These are phyloP conservation scores for Fusarium sp. DNA, from an alignment of 2,329 filamentous ascomycete genomes.

Conservation along the genomic window DNA sequence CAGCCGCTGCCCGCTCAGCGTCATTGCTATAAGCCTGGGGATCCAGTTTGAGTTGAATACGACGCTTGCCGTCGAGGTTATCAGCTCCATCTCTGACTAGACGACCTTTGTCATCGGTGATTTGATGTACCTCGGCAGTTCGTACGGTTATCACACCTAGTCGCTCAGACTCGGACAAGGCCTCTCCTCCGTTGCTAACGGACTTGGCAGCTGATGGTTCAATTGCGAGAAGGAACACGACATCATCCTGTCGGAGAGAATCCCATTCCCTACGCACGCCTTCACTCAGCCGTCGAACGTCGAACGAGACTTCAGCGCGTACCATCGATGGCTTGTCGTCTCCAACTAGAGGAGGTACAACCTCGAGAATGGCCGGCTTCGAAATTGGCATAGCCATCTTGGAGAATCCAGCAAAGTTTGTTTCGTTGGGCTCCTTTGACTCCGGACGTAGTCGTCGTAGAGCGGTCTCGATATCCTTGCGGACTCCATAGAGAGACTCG, in stretches of 20 bases:
- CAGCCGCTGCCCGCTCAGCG: constrained; percentile 70
- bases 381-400: constrained; percentile 91
- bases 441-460: constrained; percentile 82
- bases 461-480: constrained; percentile 87
- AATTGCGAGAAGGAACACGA: constrained; percentile 86
- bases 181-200: constrained; percentile 62
- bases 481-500: constrained; percentile 93
- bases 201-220: constrained; percentile 67
- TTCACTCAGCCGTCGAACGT: constrained; percentile 82
- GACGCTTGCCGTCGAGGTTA: constrained; percentile 74
- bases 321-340: constrained; percentile 85
- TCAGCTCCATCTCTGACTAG: constrained; percentile 70
- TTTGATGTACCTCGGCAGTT: constrained; percentile 84
- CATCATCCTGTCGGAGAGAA: constrained; percentile 83
- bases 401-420: constrained; percentile 83
- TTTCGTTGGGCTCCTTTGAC: constrained; percentile 70
- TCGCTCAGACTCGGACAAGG: constrained; percentile 64
- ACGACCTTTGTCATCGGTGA: constrained; percentile 86
- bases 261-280: constrained; percentile 90
- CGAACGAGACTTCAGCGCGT: constrained; percentile 84
- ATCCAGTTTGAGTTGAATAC: constrained; percentile 85
- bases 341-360: constrained; percentile 84
- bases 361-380: constrained; percentile 87
- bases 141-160: constrained; percentile 78
- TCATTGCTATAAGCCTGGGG: constrained; percentile 81